phyloP scores from a whole-genome alignment of 1,139 yeast genomes.

The Geotrichum reessii region DNA sequence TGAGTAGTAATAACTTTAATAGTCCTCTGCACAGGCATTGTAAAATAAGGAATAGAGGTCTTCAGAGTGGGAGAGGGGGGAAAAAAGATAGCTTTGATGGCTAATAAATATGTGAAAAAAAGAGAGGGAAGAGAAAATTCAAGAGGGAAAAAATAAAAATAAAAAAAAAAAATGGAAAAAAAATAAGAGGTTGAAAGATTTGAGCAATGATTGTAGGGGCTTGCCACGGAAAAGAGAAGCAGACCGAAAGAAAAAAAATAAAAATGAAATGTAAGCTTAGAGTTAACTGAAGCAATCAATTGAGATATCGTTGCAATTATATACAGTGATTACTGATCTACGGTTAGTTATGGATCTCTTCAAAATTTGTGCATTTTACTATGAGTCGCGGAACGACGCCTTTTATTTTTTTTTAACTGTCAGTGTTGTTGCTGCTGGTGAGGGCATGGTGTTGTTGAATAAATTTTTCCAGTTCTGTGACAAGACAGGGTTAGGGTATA shows the following conservation, averaged over 20 bases:
- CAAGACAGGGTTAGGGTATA: neutral
- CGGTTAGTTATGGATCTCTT: neutral
- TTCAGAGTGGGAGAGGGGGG: neutral
- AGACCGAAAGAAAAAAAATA: neutral
- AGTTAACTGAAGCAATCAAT: neutral
- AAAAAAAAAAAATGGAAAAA: neutral
- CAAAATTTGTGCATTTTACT: neutral
- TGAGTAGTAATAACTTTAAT: constrained; percentile 85
- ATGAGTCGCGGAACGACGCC: neutral
- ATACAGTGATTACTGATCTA: neutral
- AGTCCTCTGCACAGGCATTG: constrained; percentile 62
- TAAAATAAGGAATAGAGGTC: neutral
- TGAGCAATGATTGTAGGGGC: neutral
- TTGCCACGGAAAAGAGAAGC: neutral
- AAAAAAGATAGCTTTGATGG: neutral
- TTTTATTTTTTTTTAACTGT: neutral
- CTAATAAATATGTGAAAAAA: neutral
- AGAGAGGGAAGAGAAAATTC: constrained; percentile 1
- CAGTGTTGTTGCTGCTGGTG: neutral
- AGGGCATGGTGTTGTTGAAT: neutral
- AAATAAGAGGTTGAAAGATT: neutral
- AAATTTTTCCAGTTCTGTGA: neutral
- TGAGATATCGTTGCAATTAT: neutral
- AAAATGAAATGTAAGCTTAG: neutral
- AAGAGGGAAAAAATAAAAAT: neutral